Base-by-base conservation (phyloP, 176 grass and related monocot genomes). In the Rhynchospora breviuscula region DNA sequence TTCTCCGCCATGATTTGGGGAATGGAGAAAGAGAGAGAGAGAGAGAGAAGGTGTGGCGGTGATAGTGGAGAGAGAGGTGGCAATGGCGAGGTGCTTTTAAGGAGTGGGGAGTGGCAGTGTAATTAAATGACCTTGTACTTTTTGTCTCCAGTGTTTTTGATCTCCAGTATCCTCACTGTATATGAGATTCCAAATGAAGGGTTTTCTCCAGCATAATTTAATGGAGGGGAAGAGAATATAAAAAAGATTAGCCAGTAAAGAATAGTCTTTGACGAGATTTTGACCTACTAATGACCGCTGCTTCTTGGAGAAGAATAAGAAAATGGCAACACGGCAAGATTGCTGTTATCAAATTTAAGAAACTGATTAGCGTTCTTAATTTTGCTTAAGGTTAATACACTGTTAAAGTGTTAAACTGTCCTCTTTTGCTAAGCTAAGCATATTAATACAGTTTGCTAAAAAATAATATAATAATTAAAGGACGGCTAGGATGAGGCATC, bases 81-180 rank as follows among this genome's bases (percentile, higher is more conserved):
- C 84, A 85, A 87, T 73, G 81, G 17, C 15, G 70, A 76, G 60
- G 40, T 31, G 67, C 56, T 47, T 75, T 67, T 81, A 85, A 79
- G 61, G 15, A 72, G 60, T 82, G 61, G 8, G 59, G 6, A 53
- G 80, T 51, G 43, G 61, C 43, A 66, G 79, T 82, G 35, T 65
- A 64, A 82, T 26, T 43, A 46, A 64, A 47, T 49, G 70, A 74
- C 2, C 0, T 51, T 2, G 13, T 40, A 40, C 35, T 40, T 40
- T 40, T 40, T 35, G 29, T 64, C 62, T 26, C 11, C 11, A 11
- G 8, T 45, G 11, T 9, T 12, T 22, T 22, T 19, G 3, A 15
- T 7, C 57, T 48, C 26, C 57, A 48, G 58, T 81, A 44, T 22
- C 35, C 3, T 40, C 35, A 40, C 35, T 40, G 35, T 40, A 40